Evolutionary conservation across 73 alveolate genomes (phyloP).

Genomic region (Stentor roeselii): DNA sequence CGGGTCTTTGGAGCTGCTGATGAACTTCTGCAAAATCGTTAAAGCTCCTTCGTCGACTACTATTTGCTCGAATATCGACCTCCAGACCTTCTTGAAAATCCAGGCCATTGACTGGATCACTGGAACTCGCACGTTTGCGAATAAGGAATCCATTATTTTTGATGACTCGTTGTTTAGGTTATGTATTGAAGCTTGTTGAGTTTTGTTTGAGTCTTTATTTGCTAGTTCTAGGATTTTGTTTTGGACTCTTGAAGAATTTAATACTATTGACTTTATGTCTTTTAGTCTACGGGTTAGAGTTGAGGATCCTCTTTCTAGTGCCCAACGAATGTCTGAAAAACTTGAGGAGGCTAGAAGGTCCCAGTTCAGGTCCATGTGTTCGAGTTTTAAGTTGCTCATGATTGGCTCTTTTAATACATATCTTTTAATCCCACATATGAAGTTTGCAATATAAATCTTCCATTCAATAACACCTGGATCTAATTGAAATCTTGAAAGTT

Average conservation of each 20-base stretch:
- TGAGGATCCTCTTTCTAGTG: conserved; percentile 36
- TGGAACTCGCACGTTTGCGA: conserved; percentile 42
- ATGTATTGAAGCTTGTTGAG: conserved; percentile 31
- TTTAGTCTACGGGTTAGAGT: conserved; percentile 38
- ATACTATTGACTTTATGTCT: conserved; percentile 39
- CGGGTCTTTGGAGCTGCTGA: conserved; percentile 50
- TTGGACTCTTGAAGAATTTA: conserved; percentile 48
- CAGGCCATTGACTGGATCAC: conserved; percentile 51
- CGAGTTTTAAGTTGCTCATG: conserved; percentile 50
- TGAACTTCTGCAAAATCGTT: conserved; percentile 30
- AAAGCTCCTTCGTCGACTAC: conserved; percentile 58
- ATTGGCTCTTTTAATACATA: conserved; percentile 77
- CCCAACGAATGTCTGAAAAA: conserved; percentile 69
- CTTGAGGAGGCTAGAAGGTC: conserved; percentile 28
- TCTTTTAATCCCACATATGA: conserved; percentile 72
- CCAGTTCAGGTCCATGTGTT: conserved; percentile 37
- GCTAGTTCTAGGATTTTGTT: conserved; percentile 56
- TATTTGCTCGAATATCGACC: conserved; percentile 69
- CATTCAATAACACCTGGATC: conserved; percentile 72
- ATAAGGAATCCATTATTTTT: conserved; percentile 58
- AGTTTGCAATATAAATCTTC: conserved; percentile 52
- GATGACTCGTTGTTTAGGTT: conserved; percentile 52
- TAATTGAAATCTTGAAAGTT: conserved; percentile 38
- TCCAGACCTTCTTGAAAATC: conserved; percentile 62
- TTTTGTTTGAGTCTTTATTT: conserved; percentile 34